Base-by-base conservation (phyloP, 768 basidiomycete species). In the Suillus brevipes region DNA sequence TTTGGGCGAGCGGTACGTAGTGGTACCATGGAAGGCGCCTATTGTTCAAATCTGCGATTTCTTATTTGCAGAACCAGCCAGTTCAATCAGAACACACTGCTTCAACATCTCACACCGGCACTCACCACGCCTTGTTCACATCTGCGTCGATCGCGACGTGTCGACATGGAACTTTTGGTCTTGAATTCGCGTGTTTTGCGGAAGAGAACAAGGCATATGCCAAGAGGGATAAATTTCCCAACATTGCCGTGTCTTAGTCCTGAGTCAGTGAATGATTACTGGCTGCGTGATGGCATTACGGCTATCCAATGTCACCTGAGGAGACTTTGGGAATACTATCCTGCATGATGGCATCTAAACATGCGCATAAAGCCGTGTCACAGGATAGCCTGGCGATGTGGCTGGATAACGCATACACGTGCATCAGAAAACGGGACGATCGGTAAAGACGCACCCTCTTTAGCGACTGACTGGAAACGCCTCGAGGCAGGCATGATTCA, bases 71-170 rank as follows among this genome's bases (percentile, higher is more conserved):
- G n/a, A n/a, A n/a, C n/a, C n/a, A n/a, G n/a, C n/a, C n/a, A n/a
- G n/a, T n/a, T n/a, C n/a, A n/a, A n/a, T n/a, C n/a, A n/a, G n/a
- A n/a, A n/a, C n/a, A n/a, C n/a, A n/a, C n/a, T n/a, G n/a, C 28
- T 28, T 47, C 23, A 49, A 49, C 23, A n/a, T 45, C 20, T 20
- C 43, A 45, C 18, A 4, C 16, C 18, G 28, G 28, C 40, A 9
- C 28, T n/a, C 50, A 68, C 75, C 37, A 58, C 52, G 52, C 53
- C 67, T 76, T 36, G 67, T 72, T 9, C 73, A 74, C 59, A 77
- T 77, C 42, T 69, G 69, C n/a, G 73, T 76, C 59, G 74, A 76
- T 56, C 64, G 70, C 12, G 64, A 57, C 42, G 65, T 60, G 20
- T 36, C 34, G n/a, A 58, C 14, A 38, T n/a, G 25, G 38, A 31